Evolutionary conservation across 1,284 basidiomycete genomes (phyloP).

Genomic region (Golubevia pallescens): DNA sequence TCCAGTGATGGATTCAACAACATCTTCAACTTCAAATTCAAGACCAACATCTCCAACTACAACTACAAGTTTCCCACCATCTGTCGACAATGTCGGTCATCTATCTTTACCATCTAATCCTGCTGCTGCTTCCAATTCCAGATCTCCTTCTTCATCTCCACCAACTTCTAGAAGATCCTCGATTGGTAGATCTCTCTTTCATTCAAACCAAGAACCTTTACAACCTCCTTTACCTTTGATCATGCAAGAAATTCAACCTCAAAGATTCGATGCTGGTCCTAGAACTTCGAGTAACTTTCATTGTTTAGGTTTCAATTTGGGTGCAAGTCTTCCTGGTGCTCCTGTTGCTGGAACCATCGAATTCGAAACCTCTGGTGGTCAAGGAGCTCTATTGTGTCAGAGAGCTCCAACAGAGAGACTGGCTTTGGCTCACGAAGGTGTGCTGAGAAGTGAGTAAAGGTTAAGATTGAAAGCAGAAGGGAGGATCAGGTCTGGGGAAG

Average conservation of each 20-base stretch:
- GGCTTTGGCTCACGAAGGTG: conserved; percentile 33
- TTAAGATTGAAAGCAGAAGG: conserved; percentile 22
- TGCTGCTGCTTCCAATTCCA: background rate
- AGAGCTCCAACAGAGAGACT: conserved; percentile 40
- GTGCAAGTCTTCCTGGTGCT: conserved; percentile 18
- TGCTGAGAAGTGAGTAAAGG: conserved; percentile 24
- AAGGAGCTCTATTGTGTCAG: conserved; percentile 40
- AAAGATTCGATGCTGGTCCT: conserved; percentile 41
- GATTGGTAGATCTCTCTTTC: background rate
- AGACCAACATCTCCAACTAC: background rate
- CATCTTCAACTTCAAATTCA: background rate
- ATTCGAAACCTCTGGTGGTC: conserved; percentile 40
- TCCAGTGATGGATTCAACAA: no score
- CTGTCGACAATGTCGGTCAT: background rate
- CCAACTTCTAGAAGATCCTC: background rate
- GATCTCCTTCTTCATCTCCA: background rate
- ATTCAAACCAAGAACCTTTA: conserved; percentile 7
- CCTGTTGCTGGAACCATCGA: conserved; percentile 29
- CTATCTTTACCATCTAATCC: background rate
- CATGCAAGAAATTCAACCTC: conserved; percentile 28
- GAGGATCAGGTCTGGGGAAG: conserved; percentile 24
- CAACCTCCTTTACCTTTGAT: conserved; percentile 36
- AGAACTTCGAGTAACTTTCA: conserved; percentile 35
- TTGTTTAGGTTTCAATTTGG: conserved; percentile 25
- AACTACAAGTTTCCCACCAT: background rate